Base-by-base conservation (phyloP, 2,329 filamentous ascomycete species). In the Stromatinia cepivora region DNA sequence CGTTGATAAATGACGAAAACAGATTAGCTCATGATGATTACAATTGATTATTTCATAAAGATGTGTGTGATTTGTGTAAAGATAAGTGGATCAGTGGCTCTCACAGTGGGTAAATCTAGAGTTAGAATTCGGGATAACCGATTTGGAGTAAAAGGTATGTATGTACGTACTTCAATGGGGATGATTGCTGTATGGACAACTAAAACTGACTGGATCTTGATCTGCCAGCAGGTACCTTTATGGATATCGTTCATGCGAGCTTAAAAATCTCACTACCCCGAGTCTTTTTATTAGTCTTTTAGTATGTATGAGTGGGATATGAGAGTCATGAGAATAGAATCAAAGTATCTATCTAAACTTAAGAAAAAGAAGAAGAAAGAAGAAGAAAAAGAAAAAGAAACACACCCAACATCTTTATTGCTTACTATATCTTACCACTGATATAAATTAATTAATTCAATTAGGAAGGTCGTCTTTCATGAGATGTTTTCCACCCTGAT, bases 1-100 rank as follows among this genome's bases (percentile, higher is more conserved):
- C 66, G 66, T 68, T 68, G 66, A 42, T 20, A 62, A 25, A 63
- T 10, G 2, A 46, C 53, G 15, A 36, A 34, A 66, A 5, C 3
- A 3, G 58, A 9, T 46, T 57, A 39, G 39, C 34, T 2, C 9
- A 4, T 25, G 28, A 13, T 9, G 10, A n/a, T 8, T 17, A 11
- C 25, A 20, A 34, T 11, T 34, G 17, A 28, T 13, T 39, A 20
- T n/a, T 34, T 36, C 58, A 62, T 36, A 50, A 48, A 62, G 42
- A 50, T 59, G 53, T 46, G 53, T 58, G 17, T 3, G 63, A 17
- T 56, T 56, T 25, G 15, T 48, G 8, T 45, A 15, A 9, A 28
- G 58, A 46, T 25, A 10, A 36, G 11, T 58, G n/a, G 36, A 42
- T 42, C 56, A 25, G 56, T 58, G 56, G 36, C 56, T 56, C 31